phyloP scores from a whole-genome alignment of 768 basidiomycete species.

The Pilatotrama ljubarskyi region DNA sequence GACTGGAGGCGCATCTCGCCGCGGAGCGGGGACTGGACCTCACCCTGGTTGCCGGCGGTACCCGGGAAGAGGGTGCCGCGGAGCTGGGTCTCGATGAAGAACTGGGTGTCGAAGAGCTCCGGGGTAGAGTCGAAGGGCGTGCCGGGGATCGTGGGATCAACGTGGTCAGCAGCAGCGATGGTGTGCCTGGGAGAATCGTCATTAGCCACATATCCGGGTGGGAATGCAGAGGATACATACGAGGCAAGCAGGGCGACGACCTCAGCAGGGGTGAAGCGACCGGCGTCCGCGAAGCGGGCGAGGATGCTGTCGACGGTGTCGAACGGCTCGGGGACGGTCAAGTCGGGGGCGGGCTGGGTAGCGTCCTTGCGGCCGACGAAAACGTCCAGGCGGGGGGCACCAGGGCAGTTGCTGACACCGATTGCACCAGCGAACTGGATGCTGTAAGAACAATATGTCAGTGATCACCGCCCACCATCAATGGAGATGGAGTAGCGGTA shows the following conservation, averaged over 20 bases:
- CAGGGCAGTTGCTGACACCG: constrained; percentile 40
- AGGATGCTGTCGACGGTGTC: constrained; percentile 28
- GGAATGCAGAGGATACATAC: constrained; percentile 8
- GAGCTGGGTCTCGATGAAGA: constrained; percentile 32
- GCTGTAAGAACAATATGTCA: constrained; percentile 14
- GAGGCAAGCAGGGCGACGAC: constrained; percentile 25
- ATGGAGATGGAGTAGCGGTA: constrained; percentile 10
- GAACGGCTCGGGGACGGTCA: constrained; percentile 25
- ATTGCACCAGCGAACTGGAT: constrained; percentile 41
- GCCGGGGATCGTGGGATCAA: constrained; percentile 28
- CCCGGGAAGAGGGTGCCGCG: constrained; percentile 29
- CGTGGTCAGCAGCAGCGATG: constrained; percentile 26
- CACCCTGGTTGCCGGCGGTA: constrained; percentile 10
- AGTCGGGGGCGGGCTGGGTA: constrained; percentile 23
- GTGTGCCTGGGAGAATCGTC: constrained; percentile 9
- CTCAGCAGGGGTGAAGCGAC: constrained; percentile 22
- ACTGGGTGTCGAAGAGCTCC: constrained; percentile 26
- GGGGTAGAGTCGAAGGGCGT: constrained; percentile 32
- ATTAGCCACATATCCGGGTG: constrained; percentile 15
- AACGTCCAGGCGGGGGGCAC: constrained; percentile 38
- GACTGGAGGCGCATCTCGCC: constrained; percentile 17
- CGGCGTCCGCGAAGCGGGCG: constrained; percentile 24
- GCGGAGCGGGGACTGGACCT: constrained; percentile 9
- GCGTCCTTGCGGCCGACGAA: constrained; percentile 36
- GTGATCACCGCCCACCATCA: background rate